Evolutionary conservation across 2,329 filamentous ascomycete species (phyloP).

Genomic region (Metarhizium sp.): DNA sequence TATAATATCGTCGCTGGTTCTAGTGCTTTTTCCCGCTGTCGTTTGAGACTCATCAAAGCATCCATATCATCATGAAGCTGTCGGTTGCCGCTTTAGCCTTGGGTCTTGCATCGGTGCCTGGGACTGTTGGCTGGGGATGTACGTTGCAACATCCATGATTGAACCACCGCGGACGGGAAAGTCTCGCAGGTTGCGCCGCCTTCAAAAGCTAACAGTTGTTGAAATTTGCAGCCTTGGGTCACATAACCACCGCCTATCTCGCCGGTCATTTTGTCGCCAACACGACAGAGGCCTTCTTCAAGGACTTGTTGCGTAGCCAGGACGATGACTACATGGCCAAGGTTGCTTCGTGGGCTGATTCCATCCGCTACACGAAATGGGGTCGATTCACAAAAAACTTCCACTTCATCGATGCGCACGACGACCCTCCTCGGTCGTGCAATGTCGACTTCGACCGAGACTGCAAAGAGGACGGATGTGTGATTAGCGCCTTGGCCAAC

Average conservation of each 20-base stretch:
- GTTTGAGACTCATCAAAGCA: neutral
- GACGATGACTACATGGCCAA: conserved; percentile 50
- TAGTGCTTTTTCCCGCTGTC: neutral
- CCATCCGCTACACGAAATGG: conserved; percentile 53
- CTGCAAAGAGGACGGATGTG: conserved; percentile 52
- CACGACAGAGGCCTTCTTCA: conserved; percentile 46
- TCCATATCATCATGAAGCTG: conserved; percentile 20
- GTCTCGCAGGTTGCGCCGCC: neutral
- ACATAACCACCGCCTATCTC: conserved; percentile 56
- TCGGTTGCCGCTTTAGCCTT: conserved; percentile 18
- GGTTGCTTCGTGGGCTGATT: conserved; percentile 60
- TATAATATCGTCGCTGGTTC: neutral
- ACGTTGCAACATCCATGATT: conserved; percentile 11
- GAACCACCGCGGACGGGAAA: neutral
- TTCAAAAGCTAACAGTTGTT: neutral
- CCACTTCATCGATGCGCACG: conserved; percentile 62
- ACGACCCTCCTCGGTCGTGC: conserved; percentile 48
- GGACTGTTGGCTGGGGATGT: conserved; percentile 33
- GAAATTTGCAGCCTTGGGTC: conserved; percentile 42
- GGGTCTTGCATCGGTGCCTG: conserved; percentile 23
- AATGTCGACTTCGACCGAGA: conserved; percentile 49
- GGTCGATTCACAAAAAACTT: conserved; percentile 52
- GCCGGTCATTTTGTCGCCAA: conserved; percentile 51
- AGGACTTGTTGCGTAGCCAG: conserved; percentile 44
- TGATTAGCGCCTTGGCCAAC: conserved; percentile 51